Conservation (phyloP, 1,139 yeast genomes). For the Diutina siamensis region DNA sequence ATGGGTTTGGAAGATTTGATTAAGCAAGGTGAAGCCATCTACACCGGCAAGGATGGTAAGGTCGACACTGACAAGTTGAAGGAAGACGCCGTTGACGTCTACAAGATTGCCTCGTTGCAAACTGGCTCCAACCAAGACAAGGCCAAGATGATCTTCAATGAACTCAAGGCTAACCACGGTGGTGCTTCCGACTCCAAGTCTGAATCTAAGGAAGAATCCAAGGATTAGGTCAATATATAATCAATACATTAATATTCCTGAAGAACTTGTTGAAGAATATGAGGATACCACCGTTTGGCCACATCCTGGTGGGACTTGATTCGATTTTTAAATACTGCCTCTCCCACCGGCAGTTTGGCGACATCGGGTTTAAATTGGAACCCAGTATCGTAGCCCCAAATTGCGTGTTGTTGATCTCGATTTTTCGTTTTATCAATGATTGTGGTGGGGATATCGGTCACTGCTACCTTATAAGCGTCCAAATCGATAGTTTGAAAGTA, state of each 20-base stretch:
- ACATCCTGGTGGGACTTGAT: conserved; percentile 61
- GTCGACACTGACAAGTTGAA: conserved; percentile 1
- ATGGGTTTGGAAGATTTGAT: conserved; percentile 5
- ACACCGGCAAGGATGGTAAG: conserved; percentile 5
- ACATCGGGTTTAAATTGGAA: conserved; percentile 39
- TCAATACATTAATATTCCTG: conserved; percentile 6
- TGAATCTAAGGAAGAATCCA: background rate
- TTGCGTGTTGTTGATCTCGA: conserved; percentile 27
- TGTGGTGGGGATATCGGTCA: conserved; percentile 21
- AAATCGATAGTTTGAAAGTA: conserved; percentile 44
- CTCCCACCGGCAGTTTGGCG: conserved; percentile 36
- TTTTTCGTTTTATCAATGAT: conserved; percentile 20
- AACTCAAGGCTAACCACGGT: conserved; percentile 2
- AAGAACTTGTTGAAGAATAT: conserved; percentile 25
- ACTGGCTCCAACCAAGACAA: conserved; percentile 4
- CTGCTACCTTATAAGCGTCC: conserved; percentile 26
- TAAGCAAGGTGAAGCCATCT: conserved; percentile 3
- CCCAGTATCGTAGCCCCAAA: conserved; percentile 29
- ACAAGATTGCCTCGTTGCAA: background rate
- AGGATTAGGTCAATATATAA: background rate
- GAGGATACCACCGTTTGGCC: conserved; percentile 53
- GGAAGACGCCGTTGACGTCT: conserved; percentile 5
- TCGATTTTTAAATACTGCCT: conserved; percentile 51
- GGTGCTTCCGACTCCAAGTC: background rate
- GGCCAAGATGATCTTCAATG: conserved; percentile 1